phyloP scores from a whole-genome alignment of 2,329 filamentous ascomycete species.

The Aspergillus fijiensis region DNA sequence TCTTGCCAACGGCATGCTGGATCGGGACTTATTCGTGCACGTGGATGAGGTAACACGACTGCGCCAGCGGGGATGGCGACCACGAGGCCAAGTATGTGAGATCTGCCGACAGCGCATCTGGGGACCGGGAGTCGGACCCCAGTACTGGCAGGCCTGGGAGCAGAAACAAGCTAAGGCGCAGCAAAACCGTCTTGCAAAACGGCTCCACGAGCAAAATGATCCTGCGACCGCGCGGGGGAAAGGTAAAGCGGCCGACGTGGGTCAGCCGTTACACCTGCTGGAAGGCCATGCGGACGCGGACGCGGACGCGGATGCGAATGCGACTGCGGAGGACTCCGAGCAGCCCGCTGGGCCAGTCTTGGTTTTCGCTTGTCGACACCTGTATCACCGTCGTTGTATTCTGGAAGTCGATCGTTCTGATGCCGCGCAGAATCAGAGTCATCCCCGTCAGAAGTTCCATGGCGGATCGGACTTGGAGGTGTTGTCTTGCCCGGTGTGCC shows the following conservation, averaged over 20 bases:
- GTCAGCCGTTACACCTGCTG: conserved; percentile 17
- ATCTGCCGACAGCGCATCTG: conserved; percentile 78
- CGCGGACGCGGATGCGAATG: too few species aligned
- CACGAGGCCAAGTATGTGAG: conserved; percentile 82
- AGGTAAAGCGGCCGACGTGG: conserved; percentile 38
- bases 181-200: conserved; percentile 31
- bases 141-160: conserved; percentile 82
- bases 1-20: conserved; percentile 81
- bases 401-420: conserved; percentile 24
- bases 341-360: conserved; percentile 34
- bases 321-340: conserved; percentile 8
- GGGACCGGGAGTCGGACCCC: conserved; percentile 78
- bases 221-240: conserved; percentile 35
- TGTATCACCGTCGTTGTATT: conserved; percentile 50
- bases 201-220: conserved; percentile 30
- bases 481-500: conserved; percentile 29
- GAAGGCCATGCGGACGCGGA: conserved; percentile 18
- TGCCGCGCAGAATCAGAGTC: background rate
- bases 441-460: background rate
- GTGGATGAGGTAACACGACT: conserved; percentile 73
- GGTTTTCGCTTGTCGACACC: conserved; percentile 50
- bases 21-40: conserved; percentile 82
- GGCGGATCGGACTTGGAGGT: conserved; percentile 31
- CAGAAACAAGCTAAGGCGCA: conserved; percentile 46
- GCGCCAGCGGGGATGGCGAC: conserved; percentile 84